phyloP scores from a whole-genome alignment of 495 filamentous ascomycete genomes.

The Usnea hakonensis region DNA sequence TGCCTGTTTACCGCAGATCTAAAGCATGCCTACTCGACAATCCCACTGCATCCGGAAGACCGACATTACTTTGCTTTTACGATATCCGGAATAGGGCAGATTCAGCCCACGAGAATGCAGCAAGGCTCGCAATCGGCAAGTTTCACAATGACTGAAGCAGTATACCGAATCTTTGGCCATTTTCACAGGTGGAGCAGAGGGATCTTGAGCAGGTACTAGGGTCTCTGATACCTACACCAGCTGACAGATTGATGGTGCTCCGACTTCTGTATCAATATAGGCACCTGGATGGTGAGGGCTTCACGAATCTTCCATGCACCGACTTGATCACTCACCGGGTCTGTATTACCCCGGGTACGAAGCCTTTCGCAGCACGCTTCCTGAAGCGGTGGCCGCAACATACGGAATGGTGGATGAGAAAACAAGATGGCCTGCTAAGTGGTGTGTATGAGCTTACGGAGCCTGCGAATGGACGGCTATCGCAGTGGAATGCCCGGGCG shows the following conservation, averaged over 20 bases:
- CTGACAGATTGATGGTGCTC: background rate
- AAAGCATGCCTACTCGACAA: background rate
- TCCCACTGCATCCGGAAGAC: background rate
- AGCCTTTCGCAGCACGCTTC: too few species aligned
- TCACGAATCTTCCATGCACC: background rate
- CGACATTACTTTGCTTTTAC: background rate
- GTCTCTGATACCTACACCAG: too few species aligned
- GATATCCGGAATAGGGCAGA: background rate
- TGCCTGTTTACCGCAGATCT: background rate
- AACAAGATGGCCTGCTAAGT: background rate
- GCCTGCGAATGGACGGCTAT: background rate
- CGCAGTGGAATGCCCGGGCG: background rate
- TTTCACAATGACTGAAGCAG: background rate
- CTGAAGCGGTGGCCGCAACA: too few species aligned
- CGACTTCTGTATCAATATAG: background rate
- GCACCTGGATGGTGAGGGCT: background rate
- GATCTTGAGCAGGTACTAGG: too few species aligned
- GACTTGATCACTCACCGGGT: background rate
- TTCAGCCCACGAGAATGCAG: background rate
- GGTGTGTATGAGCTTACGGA: background rate
- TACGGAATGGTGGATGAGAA: too few species aligned
- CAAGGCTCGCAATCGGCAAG: too few species aligned
- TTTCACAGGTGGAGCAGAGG: too few species aligned
- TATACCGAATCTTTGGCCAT: background rate
- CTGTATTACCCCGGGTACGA: background rate